Percentiles rank a stretch among this genome's conserved stretches.
phyloP scores from a whole-genome alignment of 1,139 yeast species.

The Candida pseudoviswanathii region DNA sequence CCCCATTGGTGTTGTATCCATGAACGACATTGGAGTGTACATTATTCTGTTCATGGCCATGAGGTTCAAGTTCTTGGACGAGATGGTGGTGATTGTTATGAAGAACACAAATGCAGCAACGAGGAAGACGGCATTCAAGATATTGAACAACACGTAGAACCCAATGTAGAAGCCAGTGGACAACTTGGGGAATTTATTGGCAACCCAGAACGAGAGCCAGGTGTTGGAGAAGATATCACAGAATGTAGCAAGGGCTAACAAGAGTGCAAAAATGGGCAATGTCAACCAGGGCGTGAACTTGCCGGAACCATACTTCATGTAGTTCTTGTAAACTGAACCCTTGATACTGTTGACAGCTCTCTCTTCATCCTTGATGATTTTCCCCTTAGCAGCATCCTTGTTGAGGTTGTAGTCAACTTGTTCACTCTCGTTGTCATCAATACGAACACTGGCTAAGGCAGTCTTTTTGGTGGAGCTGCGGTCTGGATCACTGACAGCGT shows the following conservation, averaged over 20 bases:
- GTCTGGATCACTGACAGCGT: neutral
- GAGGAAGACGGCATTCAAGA: constrained; percentile 37
- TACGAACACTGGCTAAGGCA: too few relatives aligned
- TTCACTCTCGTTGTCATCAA: constrained; percentile 19
- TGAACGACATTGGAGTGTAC: constrained; percentile 58
- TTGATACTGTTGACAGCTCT: constrained; percentile 43
- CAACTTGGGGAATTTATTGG: constrained; percentile 48
- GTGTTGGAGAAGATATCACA: constrained; percentile 66
- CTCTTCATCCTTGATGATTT: constrained; percentile 32
- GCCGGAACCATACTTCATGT: constrained; percentile 62
- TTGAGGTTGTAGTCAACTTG: constrained; percentile 18
- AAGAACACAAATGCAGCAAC: constrained; percentile 46
- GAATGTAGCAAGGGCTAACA: constrained; percentile 51
- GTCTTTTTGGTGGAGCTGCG: too few relatives aligned
- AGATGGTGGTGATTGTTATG: constrained; percentile 53
- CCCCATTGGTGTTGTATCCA: constrained; percentile 66
- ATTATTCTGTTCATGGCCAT: constrained; percentile 42
- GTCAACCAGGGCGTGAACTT: constrained; percentile 28
- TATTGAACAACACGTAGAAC: constrained; percentile 60
- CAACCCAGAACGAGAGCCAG: constrained; percentile 88
- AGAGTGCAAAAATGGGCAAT: constrained; percentile 13
- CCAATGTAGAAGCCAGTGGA: constrained; percentile 70
- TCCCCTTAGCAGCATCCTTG: constrained; percentile 33
- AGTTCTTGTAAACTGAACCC: constrained; percentile 40
- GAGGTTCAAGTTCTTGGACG: constrained; percentile 47